These are phyloP conservation scores for Fraxinus velutina DNA, from an alignment of 305 asterid species.

Conservation along the genomic window DNA sequence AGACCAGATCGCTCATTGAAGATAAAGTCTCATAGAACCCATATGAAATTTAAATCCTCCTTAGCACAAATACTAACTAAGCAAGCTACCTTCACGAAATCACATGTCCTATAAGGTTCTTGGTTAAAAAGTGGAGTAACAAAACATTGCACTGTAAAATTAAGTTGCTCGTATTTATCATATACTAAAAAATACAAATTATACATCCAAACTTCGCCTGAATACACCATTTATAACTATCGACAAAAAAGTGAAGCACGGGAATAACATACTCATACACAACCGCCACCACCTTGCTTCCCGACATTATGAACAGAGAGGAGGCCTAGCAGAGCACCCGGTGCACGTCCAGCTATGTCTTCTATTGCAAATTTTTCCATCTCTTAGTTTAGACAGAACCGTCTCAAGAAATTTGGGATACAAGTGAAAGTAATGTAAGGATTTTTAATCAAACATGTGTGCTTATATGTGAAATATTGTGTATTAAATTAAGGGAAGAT, in stretches of 20 bases:
- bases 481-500: too few species aligned
- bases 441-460: too few species aligned
- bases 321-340: slow-evolving; percentile 31
- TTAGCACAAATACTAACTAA: neutral
- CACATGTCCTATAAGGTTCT: neutral
- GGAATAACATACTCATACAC: slow-evolving; percentile 15
- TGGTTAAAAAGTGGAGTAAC: neutral
- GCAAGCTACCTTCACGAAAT: neutral
- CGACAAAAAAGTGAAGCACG: too few species aligned
- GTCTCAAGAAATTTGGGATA: slow-evolving; percentile 30
- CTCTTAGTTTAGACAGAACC: slow-evolving; percentile 30
- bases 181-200: neutral
- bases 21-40: neutral
- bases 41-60: neutral
- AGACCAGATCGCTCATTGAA: neutral
- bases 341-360: slow-evolving; percentile 39
- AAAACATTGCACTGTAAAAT: neutral
- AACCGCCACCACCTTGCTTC: slow-evolving; percentile 32
- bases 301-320: slow-evolving; percentile 38
- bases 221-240: too few species aligned
- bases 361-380: slow-evolving; percentile 34
- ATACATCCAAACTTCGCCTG: too few species aligned
- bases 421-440: slow-evolving; percentile 25
- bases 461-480: too few species aligned
- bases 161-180: neutral